phyloP scores from a whole-genome alignment of 164 flowering plant species.

The Malania oleifera region DNA sequence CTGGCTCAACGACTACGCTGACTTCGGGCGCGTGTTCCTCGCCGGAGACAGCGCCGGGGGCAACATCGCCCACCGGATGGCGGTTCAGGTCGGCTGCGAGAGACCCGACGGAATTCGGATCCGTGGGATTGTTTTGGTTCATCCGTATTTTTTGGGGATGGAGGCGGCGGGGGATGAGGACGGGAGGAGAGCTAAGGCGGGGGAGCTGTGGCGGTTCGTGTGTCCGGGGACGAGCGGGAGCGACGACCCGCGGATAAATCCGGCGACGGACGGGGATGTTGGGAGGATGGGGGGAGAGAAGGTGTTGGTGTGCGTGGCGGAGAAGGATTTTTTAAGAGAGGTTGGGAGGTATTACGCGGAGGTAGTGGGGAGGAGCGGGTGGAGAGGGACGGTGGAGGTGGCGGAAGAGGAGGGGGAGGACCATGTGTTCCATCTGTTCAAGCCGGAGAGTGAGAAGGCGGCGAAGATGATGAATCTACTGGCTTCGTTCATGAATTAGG shows the following conservation, averaged over 20 bases:
- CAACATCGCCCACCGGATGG: not conserved
- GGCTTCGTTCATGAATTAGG: constrained; percentile 11
- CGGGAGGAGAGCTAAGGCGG: no score
- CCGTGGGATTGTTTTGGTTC: constrained; percentile 12
- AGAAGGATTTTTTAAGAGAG: constrained; percentile 15
- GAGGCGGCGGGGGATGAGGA: not conserved
- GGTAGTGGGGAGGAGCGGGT: constrained; percentile 12
- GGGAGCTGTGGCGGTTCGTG: not conserved
- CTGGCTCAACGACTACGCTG: not conserved
- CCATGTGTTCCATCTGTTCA: constrained; percentile 19
- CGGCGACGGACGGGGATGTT: constrained; percentile 2
- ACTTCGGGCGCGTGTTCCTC: not conserved
- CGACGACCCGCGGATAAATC: constrained; percentile 13
- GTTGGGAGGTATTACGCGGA: constrained; percentile 13
- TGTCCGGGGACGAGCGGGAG: constrained; percentile 11
- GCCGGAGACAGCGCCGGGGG: constrained; percentile 2
- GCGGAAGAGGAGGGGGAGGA: constrained; percentile 16
- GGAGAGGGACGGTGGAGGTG: constrained; percentile 10
- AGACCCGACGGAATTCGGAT: not conserved
- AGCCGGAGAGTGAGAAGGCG: constrained; percentile 13
- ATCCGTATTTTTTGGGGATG: constrained; percentile 13
- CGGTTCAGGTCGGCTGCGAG: not conserved
- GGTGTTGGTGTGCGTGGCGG: constrained; percentile 17
- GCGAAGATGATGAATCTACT: not conserved
- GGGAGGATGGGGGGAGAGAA: constrained; percentile 10